phyloP scores from a whole-genome alignment of 148 eudicot species.

The Rhododendron griersonianum region DNA sequence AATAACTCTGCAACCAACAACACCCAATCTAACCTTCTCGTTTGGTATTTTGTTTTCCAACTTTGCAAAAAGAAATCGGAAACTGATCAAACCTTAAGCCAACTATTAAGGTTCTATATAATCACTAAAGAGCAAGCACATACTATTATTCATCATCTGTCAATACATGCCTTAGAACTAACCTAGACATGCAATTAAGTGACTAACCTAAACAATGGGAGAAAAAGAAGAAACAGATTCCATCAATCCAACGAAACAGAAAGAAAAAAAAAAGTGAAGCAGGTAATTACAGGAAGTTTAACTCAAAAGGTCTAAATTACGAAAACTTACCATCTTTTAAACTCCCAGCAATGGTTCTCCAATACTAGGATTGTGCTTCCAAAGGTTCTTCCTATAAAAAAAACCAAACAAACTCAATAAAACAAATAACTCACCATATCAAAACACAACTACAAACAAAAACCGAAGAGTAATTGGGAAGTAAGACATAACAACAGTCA shows the following conservation, averaged over 20 bases:
- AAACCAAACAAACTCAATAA: not conserved
- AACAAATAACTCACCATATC: not conserved
- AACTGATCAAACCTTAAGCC: not conserved
- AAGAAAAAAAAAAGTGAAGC: not conserved
- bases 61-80: not conserved
- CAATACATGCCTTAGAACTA: not conserved
- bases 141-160: not conserved
- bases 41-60: not conserved
- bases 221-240: not conserved
- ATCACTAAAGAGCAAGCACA: not conserved
- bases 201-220: not conserved
- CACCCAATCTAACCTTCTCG: not conserved
- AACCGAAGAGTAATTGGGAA: not conserved
- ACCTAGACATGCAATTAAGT: not conserved
- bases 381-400: not conserved
- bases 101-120: too few species aligned
- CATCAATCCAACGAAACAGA: not conserved
- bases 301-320: not conserved
- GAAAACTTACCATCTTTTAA: conserved; percentile 4
- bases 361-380: not conserved
- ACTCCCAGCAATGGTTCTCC: not conserved
- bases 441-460: not conserved
- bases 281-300: not conserved
- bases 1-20: not conserved
- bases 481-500: not conserved